Evolutionary conservation across 1,284 basidiomycete species (phyloP), one percentile per base, ranked within the genome.

Genomic region (Termitomyces sp.): DNA sequence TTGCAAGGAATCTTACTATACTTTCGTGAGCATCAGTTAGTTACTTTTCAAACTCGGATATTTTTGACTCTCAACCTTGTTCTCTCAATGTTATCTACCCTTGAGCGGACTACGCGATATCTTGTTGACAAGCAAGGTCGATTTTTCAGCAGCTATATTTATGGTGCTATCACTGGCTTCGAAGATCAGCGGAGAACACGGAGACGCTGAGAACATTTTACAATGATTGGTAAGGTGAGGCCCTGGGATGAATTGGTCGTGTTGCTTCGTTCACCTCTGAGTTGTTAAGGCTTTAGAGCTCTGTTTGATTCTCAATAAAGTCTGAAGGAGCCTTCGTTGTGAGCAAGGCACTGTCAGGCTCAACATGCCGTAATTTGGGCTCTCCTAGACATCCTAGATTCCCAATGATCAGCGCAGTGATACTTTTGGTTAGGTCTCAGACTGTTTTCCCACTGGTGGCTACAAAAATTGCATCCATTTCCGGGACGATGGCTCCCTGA

Each of bases 401-500:
- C 24, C 2, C 24, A 26, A 42, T 21, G 21, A 26, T 40, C 19
- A 21, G 39, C 39, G 8, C 17, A 19, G n/a, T 47, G 33, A 17
- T 36, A 12, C 33, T n/a, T 13, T 34, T 46, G 31, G 46, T 26
- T 26, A 36, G 19, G 34, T 38, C 31, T 10, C 39, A 40, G 19
- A 19, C 40, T 28, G n/a, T 36, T 49, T 26, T 39, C 26, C 47
- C n/a, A 38, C 26, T 39, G n/a, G 31, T 46, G 12, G 19, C 28
- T 44, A 34, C 45, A 46, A 55, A 46, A 55, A 53, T 21, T 44
- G 17, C 19, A 39, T 42, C 51, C 51, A 55, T 63, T 62, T 57
- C 61, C 62, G 58, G 61, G 58, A 51, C n/a, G 24, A 54, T 57
- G 62, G 62, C 56, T 50, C 55, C 51, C 41, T 43, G 50, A 51